Percentiles rank a stretch among this genome's conserved stretches.
Conservation (phyloP, 2,329 filamentous ascomycete genomes). For the Alternaria panax region DNA sequence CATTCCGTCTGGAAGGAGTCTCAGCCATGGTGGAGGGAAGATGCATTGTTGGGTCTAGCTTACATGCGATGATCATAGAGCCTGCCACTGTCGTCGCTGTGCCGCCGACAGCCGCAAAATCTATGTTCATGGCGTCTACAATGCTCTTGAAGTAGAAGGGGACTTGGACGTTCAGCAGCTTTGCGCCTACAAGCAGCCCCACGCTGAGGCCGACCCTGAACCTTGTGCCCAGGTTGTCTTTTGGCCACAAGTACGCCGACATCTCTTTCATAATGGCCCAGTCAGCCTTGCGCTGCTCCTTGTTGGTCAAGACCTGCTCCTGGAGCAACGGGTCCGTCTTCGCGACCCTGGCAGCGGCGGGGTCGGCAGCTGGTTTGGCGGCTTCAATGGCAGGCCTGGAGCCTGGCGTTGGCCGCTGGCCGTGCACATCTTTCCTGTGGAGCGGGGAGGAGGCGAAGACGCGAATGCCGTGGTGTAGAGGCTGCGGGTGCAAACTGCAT, state of each 20-base stretch:
- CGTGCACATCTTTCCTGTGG: slow-evolving; percentile 54
- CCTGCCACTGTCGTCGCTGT: slow-evolving; percentile 89
- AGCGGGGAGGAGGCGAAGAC: slow-evolving; percentile 55
- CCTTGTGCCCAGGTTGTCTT: slow-evolving; percentile 82
- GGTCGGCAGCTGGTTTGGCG: slow-evolving; percentile 29
- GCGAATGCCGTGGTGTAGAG: slow-evolving; percentile 38
- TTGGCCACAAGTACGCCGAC: slow-evolving; percentile 95
- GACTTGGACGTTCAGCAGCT: slow-evolving; percentile 93
- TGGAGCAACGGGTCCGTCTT: slow-evolving; percentile 60
- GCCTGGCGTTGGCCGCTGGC: slow-evolving; percentile 41
- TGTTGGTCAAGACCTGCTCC: slow-evolving; percentile 70
- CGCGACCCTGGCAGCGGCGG: slow-evolving; percentile 30
- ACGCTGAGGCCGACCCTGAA: slow-evolving; percentile 86
- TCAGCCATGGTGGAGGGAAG: slow-evolving; percentile 12
- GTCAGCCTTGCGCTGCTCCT: slow-evolving; percentile 94
- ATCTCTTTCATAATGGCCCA: slow-evolving; percentile 99
- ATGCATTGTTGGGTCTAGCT: slow-evolving; percentile 38
- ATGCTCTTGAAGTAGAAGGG: slow-evolving; percentile 99
- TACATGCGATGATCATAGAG: slow-evolving; percentile 88
- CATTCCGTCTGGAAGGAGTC: slow-evolving; percentile 68
- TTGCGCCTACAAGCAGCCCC: slow-evolving; percentile 82
- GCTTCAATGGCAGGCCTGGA: slow-evolving; percentile 31
- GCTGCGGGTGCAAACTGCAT: slow-evolving; percentile 26
- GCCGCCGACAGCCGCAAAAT: slow-evolving; percentile 84
- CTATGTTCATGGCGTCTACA: slow-evolving; percentile 96